Conservation (phyloP, 106 monocot genomes). For the Allium fistulosum region DNA sequence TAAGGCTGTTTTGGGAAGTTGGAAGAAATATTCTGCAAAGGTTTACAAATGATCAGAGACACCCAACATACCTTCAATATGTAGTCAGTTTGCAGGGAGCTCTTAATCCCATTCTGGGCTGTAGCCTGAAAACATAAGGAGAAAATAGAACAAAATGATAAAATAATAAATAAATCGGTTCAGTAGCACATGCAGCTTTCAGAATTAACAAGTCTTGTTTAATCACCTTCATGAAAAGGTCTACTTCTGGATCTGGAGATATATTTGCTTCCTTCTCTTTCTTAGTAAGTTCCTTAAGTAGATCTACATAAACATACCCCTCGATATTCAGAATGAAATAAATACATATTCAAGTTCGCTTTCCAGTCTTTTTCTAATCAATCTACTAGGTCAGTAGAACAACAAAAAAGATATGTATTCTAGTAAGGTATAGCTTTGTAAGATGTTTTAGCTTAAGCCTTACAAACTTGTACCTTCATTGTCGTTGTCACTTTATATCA, state of each 20-base stretch:
- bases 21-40: background rate
- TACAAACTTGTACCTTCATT: no score
- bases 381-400: no score
- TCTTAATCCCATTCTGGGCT: conserved; percentile 55
- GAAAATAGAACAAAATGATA: background rate
- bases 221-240: conserved; percentile 89
- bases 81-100: conserved; percentile 62
- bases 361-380: no score
- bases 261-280: conserved; percentile 74
- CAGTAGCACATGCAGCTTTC: background rate
- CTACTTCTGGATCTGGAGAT: conserved; percentile 72
- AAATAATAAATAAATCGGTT: background rate
- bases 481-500: no score
- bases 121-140: conserved; percentile 32
- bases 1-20: no score
- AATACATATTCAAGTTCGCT: no score
- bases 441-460: no score
- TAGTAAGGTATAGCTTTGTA: no score
- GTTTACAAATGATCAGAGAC: background rate
- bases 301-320: conserved; percentile 17
- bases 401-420: no score
- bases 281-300: conserved; percentile 59
- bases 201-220: background rate
- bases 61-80: conserved; percentile 21
- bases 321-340: no score